Evolutionary conservation across 805 yeast genomes (phyloP), one percentile per base, ranked within the genome.

Genomic region (Lipomyces mesembrius): DNA sequence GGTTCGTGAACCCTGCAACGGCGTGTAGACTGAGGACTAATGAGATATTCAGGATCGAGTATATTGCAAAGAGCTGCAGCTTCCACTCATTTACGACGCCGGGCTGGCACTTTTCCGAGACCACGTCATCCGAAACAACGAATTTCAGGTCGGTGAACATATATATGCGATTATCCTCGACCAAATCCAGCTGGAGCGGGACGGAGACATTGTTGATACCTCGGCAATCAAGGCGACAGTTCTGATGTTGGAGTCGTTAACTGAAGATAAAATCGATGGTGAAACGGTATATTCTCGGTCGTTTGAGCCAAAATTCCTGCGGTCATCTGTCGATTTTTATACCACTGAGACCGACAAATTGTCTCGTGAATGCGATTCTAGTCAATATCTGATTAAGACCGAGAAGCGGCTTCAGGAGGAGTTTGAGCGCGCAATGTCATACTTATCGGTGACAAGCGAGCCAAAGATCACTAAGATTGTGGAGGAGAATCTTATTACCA

Each of bases 51-150:
- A 59, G 69, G 96, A 92, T 75, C 83, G 96, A 56, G 97, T 91
- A 0, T 92, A 90, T 72, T 90, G 92, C 34, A 87, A 86, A 71
- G 93, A 89, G 70, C 77, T 78, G 39, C 87, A 85, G 72, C 79
- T 86, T 60, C 86, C 89, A 3, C 79, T 87, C 65, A 82, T 89
- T 1, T 88, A 88, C 74, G 97, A 92, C 74, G 81, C 88, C 59
- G 96, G 97, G 0, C 80, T 92, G 29, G 83, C 83, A 39, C 76
- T 87, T 8, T 92, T 91, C 75, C 84, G 89, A 66, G 87, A 85
- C 51, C 79, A 81, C 32, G 81, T 92, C 6, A 77, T 92, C 46
- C 83, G 84, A 66, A 78, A 80, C 59, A 79, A 85, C 46, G 74
- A 82, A 59, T 79, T 82, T 62, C 80, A 80, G 54, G 80, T 91